Evolutionary conservation across 1,284 basidiomycete species (phyloP).

Genomic region (Ustilago bromivora): DNA sequence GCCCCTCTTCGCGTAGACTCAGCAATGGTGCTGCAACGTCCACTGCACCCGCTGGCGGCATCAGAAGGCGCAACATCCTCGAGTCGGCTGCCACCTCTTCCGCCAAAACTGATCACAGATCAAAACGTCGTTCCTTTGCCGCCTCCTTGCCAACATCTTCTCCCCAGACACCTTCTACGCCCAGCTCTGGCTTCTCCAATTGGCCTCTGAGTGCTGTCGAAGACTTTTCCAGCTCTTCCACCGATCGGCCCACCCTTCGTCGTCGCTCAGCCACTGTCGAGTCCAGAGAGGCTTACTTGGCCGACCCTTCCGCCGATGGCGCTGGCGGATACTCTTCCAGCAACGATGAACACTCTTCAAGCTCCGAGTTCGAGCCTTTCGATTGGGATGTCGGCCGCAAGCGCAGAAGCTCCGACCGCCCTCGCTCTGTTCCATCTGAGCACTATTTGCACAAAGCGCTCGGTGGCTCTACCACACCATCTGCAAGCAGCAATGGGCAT

Average conservation of each 20-base stretch:
- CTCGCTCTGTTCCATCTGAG: conserved; percentile 22
- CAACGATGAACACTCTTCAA: conserved; percentile 41
- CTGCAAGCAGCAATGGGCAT: background rate
- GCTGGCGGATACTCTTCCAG: conserved; percentile 37
- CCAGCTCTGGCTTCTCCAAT: conserved; percentile 11
- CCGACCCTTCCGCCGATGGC: conserved; percentile 47
- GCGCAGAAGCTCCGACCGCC: conserved; percentile 34
- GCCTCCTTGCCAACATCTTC: conserved; percentile 19
- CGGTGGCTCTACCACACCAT: background rate
- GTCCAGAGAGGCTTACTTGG: conserved; percentile 54
- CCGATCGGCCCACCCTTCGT: conserved; percentile 30
- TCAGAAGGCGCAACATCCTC: conserved; percentile 40
- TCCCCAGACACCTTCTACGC: conserved; percentile 33
- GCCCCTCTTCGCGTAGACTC: conserved; percentile 35
- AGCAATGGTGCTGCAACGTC: conserved; percentile 12
- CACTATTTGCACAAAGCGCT: conserved; percentile 12
- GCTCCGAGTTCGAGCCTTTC: conserved; percentile 51
- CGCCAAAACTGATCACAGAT: conserved; percentile 16
- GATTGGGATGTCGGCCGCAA: conserved; percentile 55
- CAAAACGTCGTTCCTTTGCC: conserved; percentile 16
- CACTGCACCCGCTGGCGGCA: conserved; percentile 6
- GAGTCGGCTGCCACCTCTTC: conserved; percentile 25
- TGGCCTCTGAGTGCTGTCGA: conserved; percentile 14
- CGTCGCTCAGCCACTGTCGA: conserved; percentile 39
- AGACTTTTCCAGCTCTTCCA: conserved; percentile 43